phyloP scores from a whole-genome alignment of 768 basidiomycete species.

The Boletus rufocinnamomeus region DNA sequence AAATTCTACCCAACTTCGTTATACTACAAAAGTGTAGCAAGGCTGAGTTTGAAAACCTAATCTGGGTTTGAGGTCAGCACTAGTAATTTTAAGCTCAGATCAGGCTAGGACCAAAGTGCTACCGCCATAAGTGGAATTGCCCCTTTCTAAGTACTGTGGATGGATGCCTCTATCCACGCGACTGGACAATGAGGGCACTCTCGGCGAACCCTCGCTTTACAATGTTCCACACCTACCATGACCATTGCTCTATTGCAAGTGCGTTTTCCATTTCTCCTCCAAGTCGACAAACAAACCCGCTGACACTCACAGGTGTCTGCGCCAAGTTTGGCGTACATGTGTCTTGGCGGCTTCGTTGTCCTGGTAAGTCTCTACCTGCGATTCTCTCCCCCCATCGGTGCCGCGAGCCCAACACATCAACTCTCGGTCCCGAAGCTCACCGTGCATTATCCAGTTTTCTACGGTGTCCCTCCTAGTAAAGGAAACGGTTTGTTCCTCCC shows the following conservation, averaged over 20 bases:
- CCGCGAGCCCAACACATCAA: neutral
- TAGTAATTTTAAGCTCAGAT: no score
- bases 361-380: constrained; percentile 34
- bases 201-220: no score
- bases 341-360: constrained; percentile 59
- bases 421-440: neutral
- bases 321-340: constrained; percentile 59
- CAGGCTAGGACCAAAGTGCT: no score
- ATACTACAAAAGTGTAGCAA: no score
- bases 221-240: constrained; percentile 16
- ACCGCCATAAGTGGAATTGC: no score
- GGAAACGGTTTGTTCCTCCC: constrained; percentile 58
- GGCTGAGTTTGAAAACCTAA: no score
- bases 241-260: constrained; percentile 26
- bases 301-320: constrained; percentile 47
- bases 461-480: constrained; percentile 81
- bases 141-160: no score
- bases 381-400: neutral
- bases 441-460: constrained; percentile 59
- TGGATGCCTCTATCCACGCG: no score
- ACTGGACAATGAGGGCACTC: no score
- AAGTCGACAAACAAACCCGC: constrained; percentile 24
- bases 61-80: no score
- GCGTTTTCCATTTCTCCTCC: constrained; percentile 12
- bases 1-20: no score